Base-by-base conservation (phyloP, 768 basidiomycete genomes). In the Tylopilus rubrobrunneus region DNA sequence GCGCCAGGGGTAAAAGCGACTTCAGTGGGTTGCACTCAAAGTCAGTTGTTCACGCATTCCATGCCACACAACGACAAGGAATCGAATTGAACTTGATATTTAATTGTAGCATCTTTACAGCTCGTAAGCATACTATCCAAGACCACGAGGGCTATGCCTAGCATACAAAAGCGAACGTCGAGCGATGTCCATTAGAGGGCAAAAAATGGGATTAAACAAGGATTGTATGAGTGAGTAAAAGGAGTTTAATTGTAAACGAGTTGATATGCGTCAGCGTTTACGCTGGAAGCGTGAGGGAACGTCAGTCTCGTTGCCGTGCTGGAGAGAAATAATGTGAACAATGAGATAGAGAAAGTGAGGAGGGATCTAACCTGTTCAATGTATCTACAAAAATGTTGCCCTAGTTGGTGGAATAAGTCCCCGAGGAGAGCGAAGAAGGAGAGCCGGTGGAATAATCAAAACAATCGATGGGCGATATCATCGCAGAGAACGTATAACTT, bases 381-480 rank as follows among this genome's bases (percentile, higher is more conserved):
- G 19, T 34, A 34, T 31, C 51, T 31, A 41, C 19, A 19, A 19
- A 33, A 9, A 23, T 3, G 5, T 15, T 8, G 27, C 27, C n/a
- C 39, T 52, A 57, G 39, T 53, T 57, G 17, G 29, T 48, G 11
- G 48, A 49, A 11, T 51, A 44, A 0, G 45, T 50, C 12, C 51
- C 56, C 2, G 60, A 57, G 7, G 56, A 62, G 7, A 51, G 46
- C 3, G 65, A 55, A 21, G 65, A 55, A 21, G 56, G 53, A 7
- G 64, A 56, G 21, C 27, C 53, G 15, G 47, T 49, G 17, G 60
- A 54, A 27, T 58, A 56, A 15, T 48, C 25, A 1, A 50, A 51
- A 37, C 29, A 53, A 45, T 67, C 63, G 27, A 67, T 56, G 0
- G 67, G 66, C 1, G 65, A 52, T n/a, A 67, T 51, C 7, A 48